Evolutionary conservation across 345 rosid species (phyloP).

Genomic region (Camelina sativa): DNA sequence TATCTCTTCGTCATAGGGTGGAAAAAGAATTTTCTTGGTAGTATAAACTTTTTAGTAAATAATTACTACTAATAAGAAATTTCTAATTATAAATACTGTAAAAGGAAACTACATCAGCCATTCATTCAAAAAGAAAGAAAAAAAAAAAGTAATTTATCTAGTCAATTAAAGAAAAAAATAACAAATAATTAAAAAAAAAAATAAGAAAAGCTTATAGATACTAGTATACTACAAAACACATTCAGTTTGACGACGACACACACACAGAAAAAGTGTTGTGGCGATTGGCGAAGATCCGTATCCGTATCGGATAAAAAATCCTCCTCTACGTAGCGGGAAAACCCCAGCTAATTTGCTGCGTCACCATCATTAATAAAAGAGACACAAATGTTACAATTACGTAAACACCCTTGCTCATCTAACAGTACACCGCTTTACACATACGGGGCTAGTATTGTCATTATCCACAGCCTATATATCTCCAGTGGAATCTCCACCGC

Average conservation of each 20-base stretch:
- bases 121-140: neutral
- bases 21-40: neutral
- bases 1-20: neutral
- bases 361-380: neutral
- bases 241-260: conserved; percentile 3
- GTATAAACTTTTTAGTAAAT: neutral
- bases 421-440: neutral
- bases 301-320: conserved; percentile 31
- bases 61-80: neutral
- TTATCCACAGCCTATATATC: neutral
- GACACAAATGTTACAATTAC: neutral
- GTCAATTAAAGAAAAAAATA: neutral
- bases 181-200: no score
- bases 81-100: neutral
- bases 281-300: conserved; percentile 28
- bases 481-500: conserved; percentile 40
- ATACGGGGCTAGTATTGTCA: conserved; percentile 30
- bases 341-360: conserved; percentile 22
- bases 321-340: conserved; percentile 22
- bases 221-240: neutral
- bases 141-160: neutral
- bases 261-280: neutral
- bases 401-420: neutral
- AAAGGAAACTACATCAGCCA: neutral
- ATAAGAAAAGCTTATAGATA: neutral